Evolutionary conservation across 1,139 yeast genomes (phyloP).

Genomic region (Waltiozyma sp.): DNA sequence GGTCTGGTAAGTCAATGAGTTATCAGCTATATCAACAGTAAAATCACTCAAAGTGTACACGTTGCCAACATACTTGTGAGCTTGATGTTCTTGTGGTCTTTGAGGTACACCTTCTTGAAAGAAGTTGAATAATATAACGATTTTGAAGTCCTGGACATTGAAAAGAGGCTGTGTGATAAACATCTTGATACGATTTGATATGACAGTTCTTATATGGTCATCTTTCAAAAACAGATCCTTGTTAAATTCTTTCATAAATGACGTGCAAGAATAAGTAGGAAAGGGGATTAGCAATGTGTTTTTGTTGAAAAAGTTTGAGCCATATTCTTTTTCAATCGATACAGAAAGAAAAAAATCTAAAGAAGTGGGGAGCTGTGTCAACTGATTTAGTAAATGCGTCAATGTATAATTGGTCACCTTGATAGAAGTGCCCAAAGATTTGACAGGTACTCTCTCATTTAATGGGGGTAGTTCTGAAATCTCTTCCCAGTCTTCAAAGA

Average conservation of each 20-base stretch:
- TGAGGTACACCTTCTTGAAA: conserved; percentile 16
- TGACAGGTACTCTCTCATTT: conserved; percentile 7
- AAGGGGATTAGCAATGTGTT: conserved; percentile 16
- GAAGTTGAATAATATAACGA: conserved; percentile 11
- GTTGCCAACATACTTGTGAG: conserved; percentile 17
- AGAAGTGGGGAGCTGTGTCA: conserved; percentile 12
- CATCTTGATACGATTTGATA: conserved; percentile 10
- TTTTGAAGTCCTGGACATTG: conserved; percentile 8
- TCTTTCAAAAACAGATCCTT: conserved; percentile 11
- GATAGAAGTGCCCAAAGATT: conserved; percentile 9
- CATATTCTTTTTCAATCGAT: conserved; percentile 9
- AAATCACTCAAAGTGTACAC: conserved; percentile 13
- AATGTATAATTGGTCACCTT: conserved; percentile 11
- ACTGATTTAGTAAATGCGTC: conserved; percentile 9
- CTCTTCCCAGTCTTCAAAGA: conserved; percentile 16
- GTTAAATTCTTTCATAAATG: conserved; percentile 13
- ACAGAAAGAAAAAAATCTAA: conserved; percentile 14
- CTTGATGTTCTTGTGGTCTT: conserved; percentile 15
- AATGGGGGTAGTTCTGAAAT: conserved; percentile 8
- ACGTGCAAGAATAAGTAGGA: conserved; percentile 13
- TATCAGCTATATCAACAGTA: conserved; percentile 9
- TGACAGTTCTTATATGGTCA: conserved; percentile 8
- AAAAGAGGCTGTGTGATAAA: conserved; percentile 10
- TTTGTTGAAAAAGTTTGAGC: conserved; percentile 7
- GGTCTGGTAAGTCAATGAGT: conserved; percentile 11